A percentile compares a stretch with the other conserved stretches of the same genome.
Evolutionary conservation across 2,329 filamentous ascomycete genomes (phyloP).

Genomic region (Blumeria graminis): DNA sequence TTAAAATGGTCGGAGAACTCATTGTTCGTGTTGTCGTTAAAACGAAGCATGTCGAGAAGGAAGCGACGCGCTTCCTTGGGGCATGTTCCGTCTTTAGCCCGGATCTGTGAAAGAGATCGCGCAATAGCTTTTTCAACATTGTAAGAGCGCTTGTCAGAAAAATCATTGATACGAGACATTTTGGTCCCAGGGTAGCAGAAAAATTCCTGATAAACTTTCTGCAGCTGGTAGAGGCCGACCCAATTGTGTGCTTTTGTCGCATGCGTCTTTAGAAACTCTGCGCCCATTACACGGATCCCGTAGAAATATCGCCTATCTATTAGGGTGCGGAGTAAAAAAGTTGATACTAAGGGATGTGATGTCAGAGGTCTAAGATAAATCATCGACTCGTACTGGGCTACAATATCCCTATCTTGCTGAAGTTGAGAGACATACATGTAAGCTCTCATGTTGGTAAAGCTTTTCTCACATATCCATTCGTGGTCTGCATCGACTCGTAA

Average conservation of each 20-base stretch:
- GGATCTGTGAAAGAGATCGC: constrained; percentile 53
- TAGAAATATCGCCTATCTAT: constrained; percentile 87
- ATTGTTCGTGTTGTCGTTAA: constrained; percentile 89
- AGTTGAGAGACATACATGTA: constrained; percentile 98
- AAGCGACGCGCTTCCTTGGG: constrained; percentile 60
- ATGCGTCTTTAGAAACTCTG: constrained; percentile 52
- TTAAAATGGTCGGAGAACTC: constrained; percentile 76
- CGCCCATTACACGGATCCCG: constrained; percentile 71
- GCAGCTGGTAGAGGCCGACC: constrained; percentile 63
- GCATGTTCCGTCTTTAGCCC: constrained; percentile 30
- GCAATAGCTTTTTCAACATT: constrained; percentile 66
- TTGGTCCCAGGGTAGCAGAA: constrained; percentile 61
- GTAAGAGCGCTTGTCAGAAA: constrained; percentile 67
- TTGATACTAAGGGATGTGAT: constrained; percentile 62
- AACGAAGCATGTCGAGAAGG: constrained; percentile 67
- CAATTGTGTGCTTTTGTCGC: constrained; percentile 46
- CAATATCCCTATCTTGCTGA: constrained; percentile 89
- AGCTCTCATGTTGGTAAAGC: constrained; percentile 52
- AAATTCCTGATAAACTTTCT: constrained; percentile 65
- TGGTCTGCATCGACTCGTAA: constrained; percentile 95
- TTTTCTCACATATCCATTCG: constrained; percentile 83
- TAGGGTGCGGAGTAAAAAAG: constrained; percentile 68
- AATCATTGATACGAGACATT: constrained; percentile 76
- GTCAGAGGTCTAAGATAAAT: constrained; percentile 44
- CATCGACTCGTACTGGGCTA: constrained; percentile 60